Percentiles rank a stretch among this genome's conserved stretches.
Evolutionary conservation across 768 basidiomycete species (phyloP).

Genomic region (Pleurotus djamor): DNA sequence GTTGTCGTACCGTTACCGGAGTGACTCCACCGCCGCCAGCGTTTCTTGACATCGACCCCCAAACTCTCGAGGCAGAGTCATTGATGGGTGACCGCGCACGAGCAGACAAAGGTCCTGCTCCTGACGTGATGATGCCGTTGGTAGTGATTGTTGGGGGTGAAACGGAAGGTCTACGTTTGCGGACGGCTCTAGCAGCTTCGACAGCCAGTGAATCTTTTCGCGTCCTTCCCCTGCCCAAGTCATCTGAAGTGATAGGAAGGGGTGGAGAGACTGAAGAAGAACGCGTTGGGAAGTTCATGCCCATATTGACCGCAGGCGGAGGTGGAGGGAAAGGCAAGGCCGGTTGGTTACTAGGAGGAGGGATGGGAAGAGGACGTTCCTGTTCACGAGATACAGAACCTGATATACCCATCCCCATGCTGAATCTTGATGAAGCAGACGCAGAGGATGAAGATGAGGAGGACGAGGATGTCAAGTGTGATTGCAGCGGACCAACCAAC

Average conservation of each 20-base stretch:
- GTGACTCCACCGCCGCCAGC: no score
- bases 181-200: background rate
- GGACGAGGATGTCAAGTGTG: no score
- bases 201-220: conserved; percentile 11
- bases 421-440: no score
- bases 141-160: background rate
- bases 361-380: conserved; percentile 5
- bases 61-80: no score
- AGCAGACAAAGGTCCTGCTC: no score
- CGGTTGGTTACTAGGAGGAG: conserved; percentile 1
- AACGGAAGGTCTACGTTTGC: background rate
- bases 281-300: background rate
- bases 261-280: background rate
- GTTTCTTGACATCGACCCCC: background rate
- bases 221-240: background rate
- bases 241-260: background rate
- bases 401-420: no score
- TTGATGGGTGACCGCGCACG: no score
- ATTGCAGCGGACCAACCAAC: no score
- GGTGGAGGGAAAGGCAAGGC: background rate
- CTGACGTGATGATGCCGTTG: conserved; percentile 1
- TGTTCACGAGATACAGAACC: background rate
- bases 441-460: no score
- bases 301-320: background rate
- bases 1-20: no score